A percentile compares a stretch with the other conserved stretches of the same genome.
Evolutionary conservation across 2,329 filamentous ascomycete genomes (phyloP).

Genomic region (Talaromyces sp.): DNA sequence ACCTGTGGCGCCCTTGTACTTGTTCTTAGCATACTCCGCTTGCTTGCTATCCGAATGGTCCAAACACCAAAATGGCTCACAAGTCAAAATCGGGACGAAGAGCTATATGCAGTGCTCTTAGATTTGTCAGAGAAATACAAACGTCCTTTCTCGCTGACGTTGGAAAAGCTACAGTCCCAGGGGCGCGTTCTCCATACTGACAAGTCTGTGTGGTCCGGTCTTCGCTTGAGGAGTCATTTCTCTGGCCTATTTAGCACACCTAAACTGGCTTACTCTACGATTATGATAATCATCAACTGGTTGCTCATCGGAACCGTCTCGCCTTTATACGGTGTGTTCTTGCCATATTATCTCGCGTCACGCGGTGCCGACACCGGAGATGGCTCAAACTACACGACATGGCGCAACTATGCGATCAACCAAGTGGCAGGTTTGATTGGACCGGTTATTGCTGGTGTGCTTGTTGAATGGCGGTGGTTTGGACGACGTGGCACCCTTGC

Average conservation of each 20-base stretch:
- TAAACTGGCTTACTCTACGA: conserved; percentile 4
- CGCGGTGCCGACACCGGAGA: conserved; percentile 3
- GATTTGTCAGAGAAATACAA: conserved; percentile 1
- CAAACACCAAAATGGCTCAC: conserved; percentile 6
- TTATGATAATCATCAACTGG: conserved; percentile 7
- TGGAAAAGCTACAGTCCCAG: conserved; percentile 2
- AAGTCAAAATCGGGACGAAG: conserved; percentile 4
- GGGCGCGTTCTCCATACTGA: conserved; percentile 3
- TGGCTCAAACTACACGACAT: conserved; percentile 3
- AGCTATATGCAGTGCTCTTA: background rate
- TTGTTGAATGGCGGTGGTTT: conserved; percentile 3
- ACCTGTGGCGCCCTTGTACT: conserved; percentile 5
- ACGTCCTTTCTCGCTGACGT: conserved; percentile 1
- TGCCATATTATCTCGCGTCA: conserved; percentile 3
- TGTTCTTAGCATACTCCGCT: background rate
- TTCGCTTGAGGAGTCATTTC: conserved; percentile 4
- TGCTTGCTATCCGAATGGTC: background rate
- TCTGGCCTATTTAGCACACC: conserved; percentile 1
- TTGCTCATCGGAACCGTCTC: conserved; percentile 7
- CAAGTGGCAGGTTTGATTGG: conserved; percentile 1
- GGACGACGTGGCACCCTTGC: conserved; percentile 7
- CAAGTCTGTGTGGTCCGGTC: conserved; percentile 3
- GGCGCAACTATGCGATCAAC: conserved; percentile 7
- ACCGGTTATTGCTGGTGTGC: conserved; percentile 1
- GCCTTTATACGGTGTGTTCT: conserved; percentile 3